Evolutionary conservation across 495 filamentous ascomycete species (phyloP).

Genomic region (Lichenothelia convexa): DNA sequence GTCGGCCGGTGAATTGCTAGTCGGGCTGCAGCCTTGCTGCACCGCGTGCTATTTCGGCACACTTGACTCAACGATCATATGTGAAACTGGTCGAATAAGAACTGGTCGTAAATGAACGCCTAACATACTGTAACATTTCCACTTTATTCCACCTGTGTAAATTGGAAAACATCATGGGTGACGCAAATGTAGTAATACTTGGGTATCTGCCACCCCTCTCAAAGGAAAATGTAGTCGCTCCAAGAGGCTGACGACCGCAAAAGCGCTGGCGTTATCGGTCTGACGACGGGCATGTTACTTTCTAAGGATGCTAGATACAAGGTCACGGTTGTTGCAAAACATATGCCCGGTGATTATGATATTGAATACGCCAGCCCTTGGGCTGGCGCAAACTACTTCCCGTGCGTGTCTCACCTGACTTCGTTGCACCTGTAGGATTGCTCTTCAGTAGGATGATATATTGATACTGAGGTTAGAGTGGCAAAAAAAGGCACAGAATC

Average conservation of each 20-base stretch:
- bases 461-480: conserved; percentile 29
- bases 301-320: conserved; percentile 47
- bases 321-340: conserved; percentile 76
- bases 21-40: too few relatives aligned
- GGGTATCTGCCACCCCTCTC: too few relatives aligned
- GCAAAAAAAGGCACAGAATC: conserved; percentile 33
- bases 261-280: conserved; percentile 79
- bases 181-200: conserved; percentile 9
- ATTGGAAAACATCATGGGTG: not conserved
- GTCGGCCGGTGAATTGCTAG: too few relatives aligned
- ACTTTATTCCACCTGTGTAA: not conserved
- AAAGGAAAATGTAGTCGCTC: conserved; percentile 1
- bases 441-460: not conserved
- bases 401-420: conserved; percentile 31
- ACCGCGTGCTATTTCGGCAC: too few relatives aligned
- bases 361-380: conserved; percentile 91
- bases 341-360: conserved; percentile 97
- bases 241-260: conserved; percentile 2
- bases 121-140: not conserved
- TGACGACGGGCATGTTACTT: conserved; percentile 78
- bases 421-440: not conserved
- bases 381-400: conserved; percentile 85
- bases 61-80: too few relatives aligned
- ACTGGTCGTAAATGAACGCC: too few relatives aligned
- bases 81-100: too few relatives aligned